phyloP scores from a whole-genome alignment of 2,329 filamentous ascomycete species.

The Colletotrichum camelliae region DNA sequence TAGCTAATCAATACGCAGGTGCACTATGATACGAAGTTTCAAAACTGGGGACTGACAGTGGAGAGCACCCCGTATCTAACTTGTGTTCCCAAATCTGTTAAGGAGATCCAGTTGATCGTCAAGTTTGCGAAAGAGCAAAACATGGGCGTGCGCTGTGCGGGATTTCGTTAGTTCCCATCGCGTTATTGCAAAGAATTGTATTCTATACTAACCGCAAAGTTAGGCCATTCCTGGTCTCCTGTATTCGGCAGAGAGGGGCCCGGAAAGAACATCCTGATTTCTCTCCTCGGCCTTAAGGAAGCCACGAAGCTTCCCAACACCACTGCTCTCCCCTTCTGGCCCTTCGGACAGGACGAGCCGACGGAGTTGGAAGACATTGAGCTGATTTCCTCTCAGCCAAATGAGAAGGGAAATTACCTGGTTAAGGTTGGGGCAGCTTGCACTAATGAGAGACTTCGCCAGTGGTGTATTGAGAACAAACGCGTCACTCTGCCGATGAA shows the following conservation, averaged over 20 bases:
- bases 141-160: slow-evolving; percentile 43
- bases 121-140: slow-evolving; percentile 37
- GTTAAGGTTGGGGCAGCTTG: slow-evolving; percentile 47
- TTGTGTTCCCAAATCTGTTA: slow-evolving; percentile 44
- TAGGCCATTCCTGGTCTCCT: slow-evolving; percentile 44
- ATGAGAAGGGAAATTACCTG: slow-evolving; percentile 34
- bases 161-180: slow-evolving; percentile 35
- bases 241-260: slow-evolving; percentile 43
- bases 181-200: background rate
- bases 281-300: slow-evolving; percentile 41
- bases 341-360: slow-evolving; percentile 20
- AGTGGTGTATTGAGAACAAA: slow-evolving; percentile 46
- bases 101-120: slow-evolving; percentile 45
- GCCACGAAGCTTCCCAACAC: slow-evolving; percentile 43
- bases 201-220: background rate
- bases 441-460: slow-evolving; percentile 50
- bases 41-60: slow-evolving; percentile 47
- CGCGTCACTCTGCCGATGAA: slow-evolving; percentile 48
- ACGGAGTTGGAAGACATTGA: slow-evolving; percentile 46
- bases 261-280: slow-evolving; percentile 42
- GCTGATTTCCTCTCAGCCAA: slow-evolving; percentile 30
- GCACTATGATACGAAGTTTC: slow-evolving; percentile 35
- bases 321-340: slow-evolving; percentile 33
- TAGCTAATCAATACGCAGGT: slow-evolving; percentile 25
- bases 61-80: slow-evolving; percentile 43